phyloP scores from a whole-genome alignment of 169 alveolate genomes.

The Eimeria maxima region DNA sequence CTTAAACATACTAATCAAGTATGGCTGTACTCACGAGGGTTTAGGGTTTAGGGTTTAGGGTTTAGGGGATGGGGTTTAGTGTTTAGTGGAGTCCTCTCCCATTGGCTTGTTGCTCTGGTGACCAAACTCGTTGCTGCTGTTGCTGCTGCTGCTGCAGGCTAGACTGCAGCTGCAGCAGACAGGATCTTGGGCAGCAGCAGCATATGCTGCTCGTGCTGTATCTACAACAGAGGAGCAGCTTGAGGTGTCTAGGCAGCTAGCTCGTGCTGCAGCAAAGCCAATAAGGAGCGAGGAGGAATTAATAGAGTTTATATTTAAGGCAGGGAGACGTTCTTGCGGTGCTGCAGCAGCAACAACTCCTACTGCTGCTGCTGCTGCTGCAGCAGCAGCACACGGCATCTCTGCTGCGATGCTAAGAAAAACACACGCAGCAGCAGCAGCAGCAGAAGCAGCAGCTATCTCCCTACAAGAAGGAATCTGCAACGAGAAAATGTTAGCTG shows the following conservation, averaged over 20 bases:
- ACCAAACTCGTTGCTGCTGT: not conserved
- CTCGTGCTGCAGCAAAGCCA: constrained; percentile 6
- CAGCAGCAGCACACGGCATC: constrained; percentile 41
- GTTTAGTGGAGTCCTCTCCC: too few species aligned
- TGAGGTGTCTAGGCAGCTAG: constrained; percentile 59
- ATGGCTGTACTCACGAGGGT: not conserved
- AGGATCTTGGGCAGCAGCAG: constrained; percentile 38
- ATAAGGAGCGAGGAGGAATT: not conserved
- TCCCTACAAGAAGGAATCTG: constrained; percentile 50
- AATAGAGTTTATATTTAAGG: not conserved
- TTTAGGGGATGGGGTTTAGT: not conserved
- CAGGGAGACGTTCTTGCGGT: not conserved
- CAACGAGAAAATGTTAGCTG: constrained; percentile 27
- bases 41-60: constrained; percentile 24
- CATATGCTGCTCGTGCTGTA: constrained; percentile 37
- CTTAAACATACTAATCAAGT: constrained; percentile 26
- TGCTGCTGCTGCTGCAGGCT: constrained; percentile 10
- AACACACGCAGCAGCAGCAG: not conserved
- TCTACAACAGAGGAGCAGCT: not conserved
- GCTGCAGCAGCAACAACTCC: not conserved
- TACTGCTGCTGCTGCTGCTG: constrained; percentile 41
- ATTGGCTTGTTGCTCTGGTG: not conserved
- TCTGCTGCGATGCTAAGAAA: constrained; percentile 25
- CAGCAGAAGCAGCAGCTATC: constrained; percentile 45
- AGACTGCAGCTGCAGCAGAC: not conserved